Base-by-base conservation (phyloP, 2,329 filamentous ascomycete species). In the Sphaceloma murrayae region DNA sequence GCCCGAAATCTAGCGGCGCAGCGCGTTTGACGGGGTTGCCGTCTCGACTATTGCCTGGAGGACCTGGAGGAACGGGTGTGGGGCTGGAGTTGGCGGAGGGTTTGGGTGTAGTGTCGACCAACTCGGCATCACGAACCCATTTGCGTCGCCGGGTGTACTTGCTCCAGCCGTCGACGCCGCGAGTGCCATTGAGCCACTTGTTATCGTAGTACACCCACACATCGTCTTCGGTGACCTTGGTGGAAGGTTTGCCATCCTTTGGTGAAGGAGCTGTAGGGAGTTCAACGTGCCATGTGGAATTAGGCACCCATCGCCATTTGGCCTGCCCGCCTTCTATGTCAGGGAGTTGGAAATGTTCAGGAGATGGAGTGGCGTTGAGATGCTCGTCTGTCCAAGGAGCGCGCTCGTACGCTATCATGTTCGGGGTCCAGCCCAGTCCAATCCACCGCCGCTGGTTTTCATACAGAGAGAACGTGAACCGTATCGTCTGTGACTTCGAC, bases 131-230 rank as follows among this genome's bases (percentile, higher is more conserved):
- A 29, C 91, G 83, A 58, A 86, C 91, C 91, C 91, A 98, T 65
- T 96, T 95, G 50, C 91, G 71, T 16, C 91, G 78, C 10, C 91
- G 77, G 0, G 91, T 98, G 72, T 94, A 98, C 46, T 86, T 79
- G 30, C 85, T 85, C 91, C 91, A 98, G 43, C 88, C 85, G 55
- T 98, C 91, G 59, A 77, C 73, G 3, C 85, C 85, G 48, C 86
- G 76, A 11, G 84, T 81, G 13, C 88, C 88, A 53, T 85, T 82
- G 60, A 87, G 81, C 91, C 91, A 98, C 82, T 94, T 95, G 61
- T 89, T 96, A 58, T 98, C 91, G 59, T 95, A 98, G 62, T 91
- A 98, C 27, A 94, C 85, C 91, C 91, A 98, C 1, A 88, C 91
- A 53, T 80, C 78, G 3, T 75, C 81, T 17, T 69, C 67, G n/a